phyloP scores from a whole-genome alignment of 2,329 filamentous ascomycete genomes.

The Immersiporthe knoxdaviesiana region DNA sequence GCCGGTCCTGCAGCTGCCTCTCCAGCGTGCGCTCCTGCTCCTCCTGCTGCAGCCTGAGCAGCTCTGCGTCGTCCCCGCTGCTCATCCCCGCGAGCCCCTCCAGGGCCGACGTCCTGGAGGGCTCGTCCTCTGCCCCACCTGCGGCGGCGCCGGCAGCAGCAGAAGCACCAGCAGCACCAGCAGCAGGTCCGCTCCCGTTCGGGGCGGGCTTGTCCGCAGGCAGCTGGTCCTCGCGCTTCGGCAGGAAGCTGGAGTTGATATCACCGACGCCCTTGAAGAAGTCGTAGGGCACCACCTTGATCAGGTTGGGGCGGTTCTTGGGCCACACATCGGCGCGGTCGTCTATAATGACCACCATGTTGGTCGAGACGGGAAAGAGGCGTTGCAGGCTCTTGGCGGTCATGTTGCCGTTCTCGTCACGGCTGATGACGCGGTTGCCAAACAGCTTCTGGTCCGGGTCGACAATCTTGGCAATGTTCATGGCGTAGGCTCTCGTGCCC shows the following conservation, averaged over 20 bases:
- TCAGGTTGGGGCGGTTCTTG: slow-evolving; percentile 85
- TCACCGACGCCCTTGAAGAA: slow-evolving; percentile 98
- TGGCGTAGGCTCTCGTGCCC: slow-evolving; percentile 95
- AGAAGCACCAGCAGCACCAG: too few species aligned
- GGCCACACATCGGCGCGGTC: slow-evolving; percentile 96
- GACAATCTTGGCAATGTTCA: slow-evolving; percentile 88
- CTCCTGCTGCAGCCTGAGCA: slow-evolving; percentile 75
- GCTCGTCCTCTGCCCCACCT: slow-evolving; percentile 32
- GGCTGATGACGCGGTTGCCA: slow-evolving; percentile 91
- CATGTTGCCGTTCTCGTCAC: slow-evolving; percentile 94
- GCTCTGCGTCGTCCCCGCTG: slow-evolving; percentile 66
- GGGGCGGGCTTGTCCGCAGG: slow-evolving; percentile 34
- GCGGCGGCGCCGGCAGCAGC: too few species aligned
- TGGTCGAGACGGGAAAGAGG: slow-evolving; percentile 93
- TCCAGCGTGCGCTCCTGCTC: slow-evolving; percentile 87
- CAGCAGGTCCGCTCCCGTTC: slow-evolving; percentile 31
- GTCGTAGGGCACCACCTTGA: slow-evolving; percentile 94
- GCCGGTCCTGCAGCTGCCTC: slow-evolving; percentile 86
- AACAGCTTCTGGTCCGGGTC: slow-evolving; percentile 90
- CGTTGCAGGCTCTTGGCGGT: slow-evolving; percentile 87
- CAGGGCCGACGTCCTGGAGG: slow-evolving; percentile 52
- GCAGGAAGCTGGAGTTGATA: slow-evolving; percentile 96
- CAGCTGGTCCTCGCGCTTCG: slow-evolving; percentile 68
- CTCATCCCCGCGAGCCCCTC: slow-evolving; percentile 79
- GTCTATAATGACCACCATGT: slow-evolving; percentile 99